A percentile compares a stretch with the other conserved stretches of the same genome.
Conservation (phyloP, 192 early-diverging fungal species). For the Gamsiella multidivaricata region DNA sequence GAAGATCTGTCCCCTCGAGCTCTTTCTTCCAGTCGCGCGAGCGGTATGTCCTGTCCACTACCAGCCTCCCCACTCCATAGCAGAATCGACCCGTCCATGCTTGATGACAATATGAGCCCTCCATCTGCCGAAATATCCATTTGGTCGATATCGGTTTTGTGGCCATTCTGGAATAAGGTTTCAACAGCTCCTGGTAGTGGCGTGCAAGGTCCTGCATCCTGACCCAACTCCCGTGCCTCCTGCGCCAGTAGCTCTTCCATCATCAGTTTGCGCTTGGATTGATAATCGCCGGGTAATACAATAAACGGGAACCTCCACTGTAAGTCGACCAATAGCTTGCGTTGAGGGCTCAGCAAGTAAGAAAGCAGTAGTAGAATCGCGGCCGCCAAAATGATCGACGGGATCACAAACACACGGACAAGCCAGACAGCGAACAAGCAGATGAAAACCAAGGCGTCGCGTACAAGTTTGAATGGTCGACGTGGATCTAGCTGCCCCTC, state of each 20-base stretch:
- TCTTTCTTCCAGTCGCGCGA: slow-evolving; percentile 23
- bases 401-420: slow-evolving; percentile 44
- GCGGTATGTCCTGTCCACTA: slow-evolving; percentile 8
- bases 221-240: slow-evolving; percentile 37
- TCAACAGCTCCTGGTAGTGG: slow-evolving; percentile 39
- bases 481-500: slow-evolving; percentile 29
- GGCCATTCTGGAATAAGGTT: slow-evolving; percentile 29
- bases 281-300: slow-evolving; percentile 48
- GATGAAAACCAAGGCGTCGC: slow-evolving; percentile 17
- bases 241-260: slow-evolving; percentile 42
- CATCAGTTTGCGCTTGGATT: slow-evolving; percentile 51
- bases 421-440: slow-evolving; percentile 44
- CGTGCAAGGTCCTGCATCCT: slow-evolving; percentile 20
- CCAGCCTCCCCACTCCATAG: slow-evolving; percentile 21
- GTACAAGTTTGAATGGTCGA: slow-evolving; percentile 30
- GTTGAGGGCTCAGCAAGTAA: slow-evolving; percentile 45
- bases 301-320: slow-evolving; percentile 53
- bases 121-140: slow-evolving; percentile 23
- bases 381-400: slow-evolving; percentile 44
- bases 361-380: slow-evolving; percentile 40
- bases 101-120: slow-evolving; percentile 34
- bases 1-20: neutral
- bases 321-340: slow-evolving; percentile 48
- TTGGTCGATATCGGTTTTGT: slow-evolving; percentile 48
- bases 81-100: slow-evolving; percentile 39